Evolutionary conservation across 2,329 filamentous ascomycete genomes (phyloP), one percentile per base, ranked within the genome.

Genomic region (Akanthomyces lecanii): DNA sequence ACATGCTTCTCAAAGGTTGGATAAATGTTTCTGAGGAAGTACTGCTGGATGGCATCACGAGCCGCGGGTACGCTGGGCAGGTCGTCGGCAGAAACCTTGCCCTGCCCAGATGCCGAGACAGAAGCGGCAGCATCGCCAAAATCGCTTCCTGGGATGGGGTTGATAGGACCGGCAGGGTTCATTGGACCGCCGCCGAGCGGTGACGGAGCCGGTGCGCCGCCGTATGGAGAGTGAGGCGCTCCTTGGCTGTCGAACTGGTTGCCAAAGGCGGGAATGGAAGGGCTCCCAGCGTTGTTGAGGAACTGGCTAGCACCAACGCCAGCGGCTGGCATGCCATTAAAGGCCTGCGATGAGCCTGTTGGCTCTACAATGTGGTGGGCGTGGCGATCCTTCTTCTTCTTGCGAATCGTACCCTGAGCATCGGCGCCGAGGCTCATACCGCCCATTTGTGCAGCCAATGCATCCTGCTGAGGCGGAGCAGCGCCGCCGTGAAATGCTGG

Each of bases 1-100:
- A 97, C 82, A 72, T 97, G 92, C 64, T 90, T 90, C 77, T 98
- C 94, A 79, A 98, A 96, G 4, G 95, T 99, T 21, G 94, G 92
- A 74, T 97, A 98, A 58, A 96, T 83, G 74, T 97, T 90, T 68
- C 83, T 87, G 69, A 96, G 84, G 73, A 94, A 99, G 78, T 93
- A 89, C 67, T 89, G 88, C 67, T 95, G 91, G 8, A 91, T 83
- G 8, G 85, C 77, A 75, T 99, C 95, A 78, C 95, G 87, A 69
- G 92, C 91, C 68, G 88, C 78, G 14, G 95, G 93, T 57, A 99
- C 85, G 72, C 93, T 97, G 48, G 95, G 95, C 70, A 97, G 91
- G 70, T 97, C 91, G 72, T 98, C 92, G 21, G 92, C 88, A 65
- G 97, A 92, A 61, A 98, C 90, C 71, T 88, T 86, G 58, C 70